Conservation (phyloP, 805 yeast genomes). For the Maudiozyma serrabonitensis region DNA sequence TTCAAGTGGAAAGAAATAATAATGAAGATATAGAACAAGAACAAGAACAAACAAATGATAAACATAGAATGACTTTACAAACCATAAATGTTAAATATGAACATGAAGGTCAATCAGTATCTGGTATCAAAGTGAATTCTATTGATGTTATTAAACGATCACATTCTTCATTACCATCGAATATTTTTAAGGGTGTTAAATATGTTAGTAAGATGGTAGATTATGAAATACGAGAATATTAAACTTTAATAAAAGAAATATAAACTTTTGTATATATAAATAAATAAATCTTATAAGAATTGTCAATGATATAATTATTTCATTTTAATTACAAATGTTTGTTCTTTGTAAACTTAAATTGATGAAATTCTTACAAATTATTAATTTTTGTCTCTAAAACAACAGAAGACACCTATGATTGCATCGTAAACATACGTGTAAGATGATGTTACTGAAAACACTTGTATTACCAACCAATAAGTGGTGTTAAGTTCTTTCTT, state of each 20-base stretch:
- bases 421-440: too few species aligned
- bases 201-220: slow-evolving; percentile 40
- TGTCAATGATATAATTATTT: too few species aligned
- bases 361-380: too few species aligned
- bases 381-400: too few species aligned
- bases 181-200: slow-evolving; percentile 88
- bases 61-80: neutral
- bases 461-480: too few species aligned
- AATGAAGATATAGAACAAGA: neutral
- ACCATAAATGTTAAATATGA: slow-evolving; percentile 1
- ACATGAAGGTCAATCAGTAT: slow-evolving; percentile 40
- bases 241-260: neutral
- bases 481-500: too few species aligned
- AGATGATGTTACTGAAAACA: too few species aligned
- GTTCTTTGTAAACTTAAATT: too few species aligned
- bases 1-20: neutral
- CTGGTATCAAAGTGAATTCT: slow-evolving; percentile 62
- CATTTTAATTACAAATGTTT: too few species aligned
- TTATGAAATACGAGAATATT: neutral
- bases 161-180: slow-evolving; percentile 22
- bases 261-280: neutral
- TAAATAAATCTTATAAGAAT: too few species aligned
- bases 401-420: too few species aligned
- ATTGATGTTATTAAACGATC: slow-evolving; percentile 43
- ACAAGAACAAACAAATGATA: neutral